phyloP scores from a whole-genome alignment of 2,329 filamentous ascomycete species.

The Fusarium buxicola region DNA sequence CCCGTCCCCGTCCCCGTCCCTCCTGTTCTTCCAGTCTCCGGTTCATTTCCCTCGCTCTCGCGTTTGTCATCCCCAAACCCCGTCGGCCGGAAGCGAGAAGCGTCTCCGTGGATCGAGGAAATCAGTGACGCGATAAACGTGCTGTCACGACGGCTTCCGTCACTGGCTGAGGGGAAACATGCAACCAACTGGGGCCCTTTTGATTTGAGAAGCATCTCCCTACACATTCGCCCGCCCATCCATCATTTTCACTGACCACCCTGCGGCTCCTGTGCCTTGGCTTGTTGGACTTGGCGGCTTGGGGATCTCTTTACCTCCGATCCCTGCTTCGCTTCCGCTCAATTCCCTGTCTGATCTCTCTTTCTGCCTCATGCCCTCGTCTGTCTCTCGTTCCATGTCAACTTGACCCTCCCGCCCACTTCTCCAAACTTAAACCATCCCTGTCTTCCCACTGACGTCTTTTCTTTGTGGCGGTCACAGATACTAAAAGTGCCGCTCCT shows the following conservation, averaged over 20 bases:
- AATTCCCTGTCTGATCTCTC: constrained; percentile 31
- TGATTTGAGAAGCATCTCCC: constrained; percentile 3
- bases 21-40: constrained; percentile 11
- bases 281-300: constrained; percentile 24
- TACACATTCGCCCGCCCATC: constrained; percentile 15
- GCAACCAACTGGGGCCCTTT: constrained; percentile 16
- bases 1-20: constrained; percentile 13
- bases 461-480: constrained; percentile 36
- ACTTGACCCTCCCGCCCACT: constrained; percentile 30
- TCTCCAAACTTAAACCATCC: constrained; percentile 38
- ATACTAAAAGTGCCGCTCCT: constrained; percentile 44
- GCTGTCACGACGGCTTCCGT: constrained; percentile 21
- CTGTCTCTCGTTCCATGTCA: constrained; percentile 27
- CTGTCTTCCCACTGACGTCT: constrained; percentile 46
- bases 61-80: constrained; percentile 16
- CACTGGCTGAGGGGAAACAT: constrained; percentile 28
- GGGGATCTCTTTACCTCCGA: constrained; percentile 19
- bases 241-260: constrained; percentile 8
- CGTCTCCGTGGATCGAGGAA: constrained; percentile 36
- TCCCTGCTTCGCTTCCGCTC: constrained; percentile 20
- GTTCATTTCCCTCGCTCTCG: constrained; percentile 29
- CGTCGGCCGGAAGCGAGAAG: constrained; percentile 32
- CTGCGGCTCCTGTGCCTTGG: constrained; percentile 22
- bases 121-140: constrained; percentile 37
- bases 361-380: constrained; percentile 36